Conservation (phyloP, 208 protist species). For the Trypanosoma mega region DNA sequence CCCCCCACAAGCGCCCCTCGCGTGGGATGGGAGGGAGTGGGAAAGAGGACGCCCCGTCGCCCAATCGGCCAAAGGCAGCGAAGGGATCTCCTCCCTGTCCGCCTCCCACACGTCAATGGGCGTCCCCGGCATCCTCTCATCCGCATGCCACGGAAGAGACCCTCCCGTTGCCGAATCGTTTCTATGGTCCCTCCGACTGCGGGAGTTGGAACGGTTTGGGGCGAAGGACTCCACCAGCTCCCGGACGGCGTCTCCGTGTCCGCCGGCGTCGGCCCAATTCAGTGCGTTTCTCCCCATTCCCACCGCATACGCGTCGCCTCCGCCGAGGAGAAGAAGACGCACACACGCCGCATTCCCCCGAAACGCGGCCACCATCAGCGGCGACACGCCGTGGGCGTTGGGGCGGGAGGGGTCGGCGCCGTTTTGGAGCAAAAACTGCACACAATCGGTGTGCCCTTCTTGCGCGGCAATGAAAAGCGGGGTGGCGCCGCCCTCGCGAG, state of each 20-base stretch:
- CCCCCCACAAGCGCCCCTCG: too few species aligned
- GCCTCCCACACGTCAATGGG: too few species aligned
- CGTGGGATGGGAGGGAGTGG: too few species aligned
- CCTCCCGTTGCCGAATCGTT: too few species aligned
- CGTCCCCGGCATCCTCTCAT: too few species aligned
- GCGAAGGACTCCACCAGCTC: too few species aligned
- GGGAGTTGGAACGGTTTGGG: too few species aligned
- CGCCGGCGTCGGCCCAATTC: slow-evolving; percentile 30
- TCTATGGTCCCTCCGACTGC: too few species aligned
- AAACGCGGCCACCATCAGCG: slow-evolving; percentile 42
- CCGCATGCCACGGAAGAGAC: too few species aligned
- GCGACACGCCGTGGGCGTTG: slow-evolving; percentile 31
- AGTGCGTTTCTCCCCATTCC: slow-evolving; percentile 21
- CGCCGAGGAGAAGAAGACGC: slow-evolving; percentile 15
- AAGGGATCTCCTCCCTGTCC: too few species aligned
- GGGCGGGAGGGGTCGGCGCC: slow-evolving; percentile 7
- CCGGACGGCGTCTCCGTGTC: slow-evolving; percentile 6
- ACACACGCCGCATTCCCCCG: slow-evolving; percentile 28
- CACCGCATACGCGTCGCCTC: slow-evolving; percentile 20
- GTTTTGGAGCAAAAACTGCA: slow-evolving; percentile 18
- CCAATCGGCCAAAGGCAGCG: too few species aligned
- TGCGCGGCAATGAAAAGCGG: slow-evolving; percentile 32
- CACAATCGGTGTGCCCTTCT: slow-evolving; percentile 16
- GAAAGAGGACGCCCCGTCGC: too few species aligned
- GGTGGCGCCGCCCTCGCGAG: slow-evolving; percentile 21